Evolutionary conservation across 2,329 filamentous ascomycete genomes (phyloP), one percentile per base, ranked within the genome.

Genomic region (Xylaria sp.): DNA sequence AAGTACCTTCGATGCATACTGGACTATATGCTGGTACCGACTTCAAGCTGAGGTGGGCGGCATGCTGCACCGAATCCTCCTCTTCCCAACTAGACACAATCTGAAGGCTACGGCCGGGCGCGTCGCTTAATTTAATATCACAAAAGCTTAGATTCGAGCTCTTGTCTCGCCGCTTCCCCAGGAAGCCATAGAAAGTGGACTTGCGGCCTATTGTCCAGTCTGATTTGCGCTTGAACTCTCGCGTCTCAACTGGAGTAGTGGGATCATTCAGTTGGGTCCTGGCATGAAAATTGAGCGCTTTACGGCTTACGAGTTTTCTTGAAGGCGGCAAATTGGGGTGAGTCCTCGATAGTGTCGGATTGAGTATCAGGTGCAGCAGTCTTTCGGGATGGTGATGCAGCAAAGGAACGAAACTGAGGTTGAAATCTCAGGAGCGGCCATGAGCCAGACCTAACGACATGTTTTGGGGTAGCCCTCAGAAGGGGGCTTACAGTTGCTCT

Each of bases 81-180:
- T 80, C 77, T 2, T 81, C 74, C 63, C 82, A 84, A 1, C 84
- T 75, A 56, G 88, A 86, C 7, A 84, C 76, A 11, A 85, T 77
- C 17, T 82, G 79, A 51, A 84, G 1, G 46, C 9, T 23, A 1
- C 2, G 1, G 6, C 31, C 73, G 20, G 44, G 63, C 51, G 42
- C 77, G 66, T 6, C 5, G 3, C 23, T 28, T 11, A 9, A 2
- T 20, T 81, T 81, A 26, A 84, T 77, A 73, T 90, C 86, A 57
- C 90, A 90, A 76, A 97, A 97, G 1, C 88, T 88, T 23, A 97
- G 82, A 46, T 87, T 88, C 63, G 89, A 89, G 33, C 89, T 89
- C 26, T 94, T 83, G 74, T 92, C 88, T 69, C 88, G 86, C 36
- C 89, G 86, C 68, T 88, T 88, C 31, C 89, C 88, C 0, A 97